Evolutionary conservation across 1,284 basidiomycete genomes (phyloP), one percentile per base, ranked within the genome.

Genomic region (Vanrija pseudolonga): DNA sequence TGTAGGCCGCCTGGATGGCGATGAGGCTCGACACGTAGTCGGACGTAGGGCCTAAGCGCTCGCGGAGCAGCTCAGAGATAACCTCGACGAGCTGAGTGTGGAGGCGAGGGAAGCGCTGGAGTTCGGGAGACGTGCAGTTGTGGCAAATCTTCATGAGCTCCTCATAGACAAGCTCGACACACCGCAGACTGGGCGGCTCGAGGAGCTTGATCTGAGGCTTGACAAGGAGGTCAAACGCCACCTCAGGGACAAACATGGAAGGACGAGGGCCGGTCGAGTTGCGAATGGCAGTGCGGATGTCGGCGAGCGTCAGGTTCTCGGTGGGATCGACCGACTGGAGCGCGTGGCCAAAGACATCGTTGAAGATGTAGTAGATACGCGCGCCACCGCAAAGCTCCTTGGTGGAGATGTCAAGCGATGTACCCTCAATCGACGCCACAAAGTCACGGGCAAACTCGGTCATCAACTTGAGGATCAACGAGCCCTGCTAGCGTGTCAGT

Each of bases 131-230:
- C 8, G 94, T 96, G 78, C 94, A 97, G 72, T 95, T 98, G 76
- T 99, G 96, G 77, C 96, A 98, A 58, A 99, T 96, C 82, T 98
- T 98, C 70, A 99, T 97, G 51, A 99, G 80, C 76, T 99, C 96
- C 76, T 99, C 96, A 73, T 98, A 98, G 12, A 98, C 96, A 61
- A 99, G 79, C 77, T 98, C 96, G 26, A 98, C 96, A 68, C 96
- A 99, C 40, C 95, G 83, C 76, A 97, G 76, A 77, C 89, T 89
- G 7, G 96, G 95, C 6, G 90, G 84, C 76, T 98, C 94, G 56
- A 99, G 80, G 28, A 98, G 81, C 78, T 96, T 96, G 77, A 99
- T 98, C 77, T 99, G 96, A 0, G 96, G 96, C 76, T 98, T 98
- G 66, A 99, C 93, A 52, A 99, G 81, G 48, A 99, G 77, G 72